phyloP scores from a whole-genome alignment of 208 protist genomes.

The Leishmania guyanensis region DNA sequence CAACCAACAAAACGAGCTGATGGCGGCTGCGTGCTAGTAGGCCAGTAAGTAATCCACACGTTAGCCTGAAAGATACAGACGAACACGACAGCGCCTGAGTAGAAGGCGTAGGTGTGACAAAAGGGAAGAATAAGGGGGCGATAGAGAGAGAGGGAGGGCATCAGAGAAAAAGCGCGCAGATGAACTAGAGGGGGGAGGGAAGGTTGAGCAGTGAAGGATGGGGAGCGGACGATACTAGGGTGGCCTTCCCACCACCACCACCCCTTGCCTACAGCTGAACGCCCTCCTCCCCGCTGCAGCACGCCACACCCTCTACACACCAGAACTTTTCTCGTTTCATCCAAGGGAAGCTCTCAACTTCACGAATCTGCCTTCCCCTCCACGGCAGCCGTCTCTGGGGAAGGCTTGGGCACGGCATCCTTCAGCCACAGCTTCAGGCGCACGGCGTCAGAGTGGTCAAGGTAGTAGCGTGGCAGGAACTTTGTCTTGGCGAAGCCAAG shows the following conservation, averaged over 20 bases:
- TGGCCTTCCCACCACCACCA: background rate
- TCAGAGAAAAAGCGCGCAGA: background rate
- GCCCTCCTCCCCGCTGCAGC: background rate
- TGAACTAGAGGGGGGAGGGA: background rate
- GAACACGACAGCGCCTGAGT: too few species aligned
- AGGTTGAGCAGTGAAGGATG: background rate
- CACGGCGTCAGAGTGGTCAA: slow-evolving; percentile 94
- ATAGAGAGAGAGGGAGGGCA: background rate
- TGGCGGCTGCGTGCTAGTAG: background rate
- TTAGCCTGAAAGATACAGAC: too few species aligned
- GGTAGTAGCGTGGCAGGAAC: slow-evolving; percentile 90
- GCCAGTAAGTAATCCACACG: too few species aligned
- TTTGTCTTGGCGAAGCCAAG: slow-evolving; percentile 96
- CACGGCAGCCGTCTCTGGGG: background rate
- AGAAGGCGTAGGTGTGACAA: too few species aligned
- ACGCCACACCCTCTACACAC: too few species aligned
- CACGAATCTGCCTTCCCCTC: background rate
- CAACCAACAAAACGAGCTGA: background rate
- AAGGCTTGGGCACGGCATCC: slow-evolving; percentile 34
- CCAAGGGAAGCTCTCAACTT: background rate
- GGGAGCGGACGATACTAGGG: background rate
- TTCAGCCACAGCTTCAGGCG: slow-evolving; percentile 95
- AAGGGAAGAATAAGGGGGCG: background rate
- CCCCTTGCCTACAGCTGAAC: background rate
- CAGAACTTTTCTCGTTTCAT: background rate